Evolutionary conservation across 495 filamentous ascomycete species (phyloP), one percentile per base, ranked within the genome.

Genomic region (Penicillium canescens): DNA sequence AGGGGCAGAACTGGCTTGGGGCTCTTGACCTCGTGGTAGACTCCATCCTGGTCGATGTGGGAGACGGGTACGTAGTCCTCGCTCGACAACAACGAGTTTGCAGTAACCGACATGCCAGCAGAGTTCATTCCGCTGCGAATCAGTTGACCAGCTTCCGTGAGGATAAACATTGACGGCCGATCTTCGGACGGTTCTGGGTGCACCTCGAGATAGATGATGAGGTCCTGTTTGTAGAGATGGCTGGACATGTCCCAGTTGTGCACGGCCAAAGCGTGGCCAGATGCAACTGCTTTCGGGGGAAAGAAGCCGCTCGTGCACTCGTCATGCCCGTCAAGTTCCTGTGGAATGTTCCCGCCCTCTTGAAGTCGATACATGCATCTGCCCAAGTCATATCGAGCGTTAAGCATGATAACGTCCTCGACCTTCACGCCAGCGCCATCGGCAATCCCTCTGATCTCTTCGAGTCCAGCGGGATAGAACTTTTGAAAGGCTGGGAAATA

Each of bases 201-300:
- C 13, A 68, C 46, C 51, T 70, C 62, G 49, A 70, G 62, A 24
- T 57, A 61, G 31, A 68, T 54, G 9, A 65, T 38, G 10, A 51
- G 23, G 31, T 62, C 50, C 9, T 56, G 20, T 23, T 43, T 36
- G n/a, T 37, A 50, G 10, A 60, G 34, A 10, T 42, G 50, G 16
- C 39, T 42, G 13, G 52, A 51, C 55, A 49, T 62, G 42, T 69
- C 66, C 66, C 63, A 69, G 43, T 69, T 69, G 40, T 69, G 66
- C n/a, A 49, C 46, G 13, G 45, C 57, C 24, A 61, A 51, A 1
- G 54, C 52, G 43, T 55, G 51, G 10, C 66, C 55, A 23, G 41
- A 28, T 9, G 21, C 39, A 6, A 61, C 64, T 9, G 58, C 34
- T 14, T 34, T 37, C 33, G 36, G 46, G 50, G 42, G 48, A 36